Base-by-base conservation (phyloP, 768 basidiomycete species). In the Hericium coralloides region DNA sequence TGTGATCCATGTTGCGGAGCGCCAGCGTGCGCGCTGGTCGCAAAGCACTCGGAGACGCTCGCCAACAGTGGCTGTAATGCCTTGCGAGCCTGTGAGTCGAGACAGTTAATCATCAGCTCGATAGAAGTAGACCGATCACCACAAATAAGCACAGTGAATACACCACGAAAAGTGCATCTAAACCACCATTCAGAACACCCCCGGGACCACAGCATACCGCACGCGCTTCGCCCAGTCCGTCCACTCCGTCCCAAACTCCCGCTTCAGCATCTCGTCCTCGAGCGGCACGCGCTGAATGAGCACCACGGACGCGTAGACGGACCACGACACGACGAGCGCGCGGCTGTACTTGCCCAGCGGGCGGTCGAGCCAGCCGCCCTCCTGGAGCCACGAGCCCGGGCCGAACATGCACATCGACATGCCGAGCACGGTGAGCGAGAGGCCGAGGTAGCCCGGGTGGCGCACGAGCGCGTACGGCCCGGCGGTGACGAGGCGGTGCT, bases 401-500 rank as follows among this genome's bases (percentile, higher is more conserved):
- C 61, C 50, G 17, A 57, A 49, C 20, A 48, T 41, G 26, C 38
- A 52, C 3, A 64, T 7, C 6, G 54, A 20, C 2, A 53, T 38
- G 7, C 67, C 64, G 10, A 52, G n/a, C 22, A 53, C 38, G 26
- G 59, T 52, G 18, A 61, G 14, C 45, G 54, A 4, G 0, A 38
- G 12, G 12, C 60, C 64, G 2, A 56, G 52, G 59, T 69, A 69
- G 58, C 54, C 41, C 12, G 69, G 69, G 54, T 70, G 69, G 15
- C 69, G 65, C 1, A 70, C 68, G 53, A 65, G 15, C 15, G 64
- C 51, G 60, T 70, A 70, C 38, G 68, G 69, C 12, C 67, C 67
- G 25, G n/a, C 23, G 9, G 67, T 68, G 36, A 68, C 56, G 15
- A 70, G 63, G 45, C 45, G 55, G 49, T 70, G 69, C 45, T 62